A percentile compares a stretch with the other conserved stretches of the same genome.
phyloP scores from a whole-genome alignment of 495 filamentous ascomycete genomes.

The Penicillium lividum region DNA sequence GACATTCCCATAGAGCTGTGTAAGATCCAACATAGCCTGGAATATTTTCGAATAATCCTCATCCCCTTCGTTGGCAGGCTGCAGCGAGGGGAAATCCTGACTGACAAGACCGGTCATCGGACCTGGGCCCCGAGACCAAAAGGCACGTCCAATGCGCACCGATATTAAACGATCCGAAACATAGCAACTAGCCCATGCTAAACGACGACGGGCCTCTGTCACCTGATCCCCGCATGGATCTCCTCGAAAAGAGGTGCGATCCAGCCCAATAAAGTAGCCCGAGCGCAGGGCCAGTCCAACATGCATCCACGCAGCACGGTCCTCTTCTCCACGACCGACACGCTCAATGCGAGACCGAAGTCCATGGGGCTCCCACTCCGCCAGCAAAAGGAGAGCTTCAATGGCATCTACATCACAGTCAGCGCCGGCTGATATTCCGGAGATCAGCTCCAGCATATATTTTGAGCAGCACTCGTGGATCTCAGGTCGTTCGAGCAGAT shows the following conservation, averaged over 20 bases:
- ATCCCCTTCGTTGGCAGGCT: slow-evolving; percentile 50
- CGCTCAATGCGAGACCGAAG: slow-evolving; percentile 50
- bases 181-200: slow-evolving; percentile 66
- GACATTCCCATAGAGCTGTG: slow-evolving; percentile 66
- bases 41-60: slow-evolving; percentile 65
- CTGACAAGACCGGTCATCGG: slow-evolving; percentile 61
- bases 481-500: slow-evolving; percentile 55
- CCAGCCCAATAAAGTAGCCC: slow-evolving; percentile 63
- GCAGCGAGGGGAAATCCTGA: slow-evolving; percentile 62
- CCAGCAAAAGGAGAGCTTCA: slow-evolving; percentile 62
- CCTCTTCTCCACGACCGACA: slow-evolving; percentile 65
- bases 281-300: slow-evolving; percentile 63
- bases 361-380: slow-evolving; percentile 66
- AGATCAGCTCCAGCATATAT: slow-evolving; percentile 64
- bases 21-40: slow-evolving; percentile 63
- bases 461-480: slow-evolving; percentile 62
- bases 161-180: slow-evolving; percentile 65
- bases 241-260: slow-evolving; percentile 57
- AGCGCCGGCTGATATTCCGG: slow-evolving; percentile 58
- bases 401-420: slow-evolving; percentile 64
- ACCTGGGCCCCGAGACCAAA: slow-evolving; percentile 66
- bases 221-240: slow-evolving; percentile 48
- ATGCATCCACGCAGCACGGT: slow-evolving; percentile 69
- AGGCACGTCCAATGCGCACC: slow-evolving; percentile 62
- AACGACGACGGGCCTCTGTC: slow-evolving; percentile 54